These are phyloP conservation scores for Penicillium mononematosum DNA, from an alignment of 495 filamentous ascomycete species.

Conservation along the genomic window DNA sequence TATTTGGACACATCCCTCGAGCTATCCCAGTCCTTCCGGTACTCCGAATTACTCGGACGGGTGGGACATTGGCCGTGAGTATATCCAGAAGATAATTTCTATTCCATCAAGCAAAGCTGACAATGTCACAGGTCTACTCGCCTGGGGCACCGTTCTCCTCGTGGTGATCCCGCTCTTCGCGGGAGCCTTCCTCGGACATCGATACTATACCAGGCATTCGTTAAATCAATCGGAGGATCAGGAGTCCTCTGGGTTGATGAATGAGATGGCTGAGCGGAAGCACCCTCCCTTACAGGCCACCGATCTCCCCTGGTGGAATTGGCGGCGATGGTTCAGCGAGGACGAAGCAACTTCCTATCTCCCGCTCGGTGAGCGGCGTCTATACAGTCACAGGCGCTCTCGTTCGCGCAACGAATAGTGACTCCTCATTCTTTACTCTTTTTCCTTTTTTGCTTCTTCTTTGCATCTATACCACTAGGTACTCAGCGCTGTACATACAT, in stretches of 20 bases:
- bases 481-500: background rate
- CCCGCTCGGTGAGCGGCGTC: slow-evolving; percentile 30
- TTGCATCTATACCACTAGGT: too few species aligned
- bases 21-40: slow-evolving; percentile 13
- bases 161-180: slow-evolving; percentile 11
- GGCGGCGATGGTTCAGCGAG: slow-evolving; percentile 30
- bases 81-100: background rate
- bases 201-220: slow-evolving; percentile 17
- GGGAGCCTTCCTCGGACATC: slow-evolving; percentile 14
- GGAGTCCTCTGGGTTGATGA: slow-evolving; percentile 26
- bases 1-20: slow-evolving; percentile 25
- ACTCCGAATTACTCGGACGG: slow-evolving; percentile 5
- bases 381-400: slow-evolving; percentile 10
- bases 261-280: slow-evolving; percentile 25
- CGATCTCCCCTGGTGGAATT: slow-evolving; percentile 39
- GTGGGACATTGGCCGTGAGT: slow-evolving; percentile 17
- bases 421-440: slow-evolving; percentile 3
- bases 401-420: background rate
- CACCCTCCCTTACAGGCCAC: background rate
- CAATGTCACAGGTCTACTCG: slow-evolving; percentile 13
- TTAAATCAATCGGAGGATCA: slow-evolving; percentile 14
- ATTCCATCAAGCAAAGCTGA: slow-evolving; percentile 3
- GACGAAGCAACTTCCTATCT: slow-evolving; percentile 29
- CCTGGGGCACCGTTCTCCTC: slow-evolving; percentile 15
- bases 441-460: background rate